Evolutionary conservation across 257 asterid genomes (phyloP), one percentile per base, ranked within the genome.

Genomic region (Salvia rosmarinus): DNA sequence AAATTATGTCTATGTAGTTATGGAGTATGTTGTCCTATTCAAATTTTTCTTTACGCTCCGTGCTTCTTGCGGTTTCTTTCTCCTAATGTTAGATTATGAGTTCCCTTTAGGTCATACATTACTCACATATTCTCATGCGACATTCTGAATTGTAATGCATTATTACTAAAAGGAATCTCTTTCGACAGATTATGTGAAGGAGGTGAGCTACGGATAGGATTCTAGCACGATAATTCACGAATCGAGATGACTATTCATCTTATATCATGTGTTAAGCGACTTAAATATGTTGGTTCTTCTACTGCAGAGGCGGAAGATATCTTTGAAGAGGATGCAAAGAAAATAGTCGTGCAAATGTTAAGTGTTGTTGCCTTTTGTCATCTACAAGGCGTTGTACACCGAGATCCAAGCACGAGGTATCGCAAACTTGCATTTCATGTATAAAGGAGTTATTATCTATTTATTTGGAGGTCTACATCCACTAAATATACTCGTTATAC

Each of bases 381-480:
- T 82, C 88, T 90, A 30, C 97, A 90, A 84, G 97, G 97, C 49
- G 92, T 90, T 35, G 95, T 90, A 12, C 97, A 90, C 79, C 92
- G 97, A 20, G 97, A 90, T 73, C 77, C 89, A 91, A 91, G 79
- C 97, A 95, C n/a, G 97, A 91, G 97, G 97, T 91, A 84, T 50
- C 66, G 30, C 49, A 54, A 63, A 43, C 73, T 59, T 28, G 5
- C 14, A 55, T 37, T 61, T 20, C 49, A 2, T 67, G 11, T 32
- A n/a, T n/a, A n/a, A n/a, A n/a, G n/a, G n/a, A n/a, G n/a, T n/a
- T n/a, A n/a, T n/a, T n/a, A 5, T 75, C 21, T 13, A 50, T 54
- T 59, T 28, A 32, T 32, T 11, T 50, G 42, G 46, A 49, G 52
- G 34, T 66, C 46, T 9, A 19, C 34, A 9, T 55, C 20, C 32